phyloP scores from a whole-genome alignment of 2,329 filamentous ascomycete species.

The Aspergillus japonicus region DNA sequence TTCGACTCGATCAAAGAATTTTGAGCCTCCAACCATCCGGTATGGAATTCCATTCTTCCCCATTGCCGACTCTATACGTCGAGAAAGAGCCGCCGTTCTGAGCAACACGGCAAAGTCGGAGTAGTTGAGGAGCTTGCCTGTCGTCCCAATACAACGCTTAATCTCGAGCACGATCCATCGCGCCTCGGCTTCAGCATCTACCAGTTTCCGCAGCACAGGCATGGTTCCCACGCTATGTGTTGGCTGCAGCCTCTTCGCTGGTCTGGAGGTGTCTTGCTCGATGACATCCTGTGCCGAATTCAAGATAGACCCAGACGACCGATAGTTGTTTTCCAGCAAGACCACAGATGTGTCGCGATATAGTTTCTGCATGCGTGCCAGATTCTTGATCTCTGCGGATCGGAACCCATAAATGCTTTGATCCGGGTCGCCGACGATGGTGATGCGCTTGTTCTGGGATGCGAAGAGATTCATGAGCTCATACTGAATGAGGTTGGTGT shows the following conservation, averaged over 20 bases:
- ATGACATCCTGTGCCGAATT: conserved; percentile 80
- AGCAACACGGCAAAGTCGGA: conserved; percentile 84
- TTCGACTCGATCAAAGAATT: conserved; percentile 89
- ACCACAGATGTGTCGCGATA: conserved; percentile 79
- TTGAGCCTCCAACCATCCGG: conserved; percentile 84
- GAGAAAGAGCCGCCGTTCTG: conserved; percentile 77
- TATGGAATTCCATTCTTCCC: conserved; percentile 82
- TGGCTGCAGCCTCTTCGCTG: conserved; percentile 74
- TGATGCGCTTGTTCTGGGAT: conserved; percentile 70
- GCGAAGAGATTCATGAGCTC: conserved; percentile 90
- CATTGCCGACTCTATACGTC: conserved; percentile 80
- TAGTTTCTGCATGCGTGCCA: conserved; percentile 72
- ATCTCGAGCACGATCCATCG: conserved; percentile 88
- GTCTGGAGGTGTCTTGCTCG: conserved; percentile 79
- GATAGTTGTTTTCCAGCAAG: conserved; percentile 89
- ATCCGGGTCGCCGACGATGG: conserved; percentile 93
- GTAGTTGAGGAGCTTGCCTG: conserved; percentile 68
- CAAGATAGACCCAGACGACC: conserved; percentile 83
- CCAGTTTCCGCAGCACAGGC: conserved; percentile 76
- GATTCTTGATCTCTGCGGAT: conserved; percentile 86
- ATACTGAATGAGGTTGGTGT: conserved; percentile 93
- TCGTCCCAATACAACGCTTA: conserved; percentile 66
- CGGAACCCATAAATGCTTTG: conserved; percentile 98
- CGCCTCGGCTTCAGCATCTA: conserved; percentile 70
- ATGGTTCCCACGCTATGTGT: conserved; percentile 76